Conservation (phyloP, 108 stramenopile genomes). For the Epithemia pelagica region DNA sequence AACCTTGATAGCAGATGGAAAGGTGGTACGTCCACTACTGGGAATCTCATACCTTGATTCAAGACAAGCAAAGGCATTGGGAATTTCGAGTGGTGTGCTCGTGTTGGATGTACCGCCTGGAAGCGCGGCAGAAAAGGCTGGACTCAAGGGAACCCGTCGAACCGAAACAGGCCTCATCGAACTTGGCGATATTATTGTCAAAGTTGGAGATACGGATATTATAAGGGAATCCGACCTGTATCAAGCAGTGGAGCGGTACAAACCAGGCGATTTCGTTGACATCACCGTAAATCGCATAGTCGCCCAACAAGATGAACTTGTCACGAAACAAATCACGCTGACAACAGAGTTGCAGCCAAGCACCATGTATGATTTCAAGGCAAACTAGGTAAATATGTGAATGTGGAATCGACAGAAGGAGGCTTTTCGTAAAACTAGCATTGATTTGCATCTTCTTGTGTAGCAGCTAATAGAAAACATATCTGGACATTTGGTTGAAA, state of each 20-base stretch:
- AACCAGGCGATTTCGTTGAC: constrained; percentile 78
- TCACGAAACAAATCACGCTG: neutral
- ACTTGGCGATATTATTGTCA: constrained; percentile 90
- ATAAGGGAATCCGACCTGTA: constrained; percentile 88
- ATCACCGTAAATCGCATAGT: constrained; percentile 65
- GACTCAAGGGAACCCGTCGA: constrained; percentile 60
- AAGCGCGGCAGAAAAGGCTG: constrained; percentile 61
- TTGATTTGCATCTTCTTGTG: too few relatives aligned
- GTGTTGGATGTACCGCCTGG: constrained; percentile 84
- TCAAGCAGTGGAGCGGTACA: constrained; percentile 70
- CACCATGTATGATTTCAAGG: neutral
- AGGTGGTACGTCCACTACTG: constrained; percentile 78
- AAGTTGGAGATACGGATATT: constrained; percentile 61
- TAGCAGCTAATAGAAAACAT: too few relatives aligned
- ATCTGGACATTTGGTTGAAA: too few relatives aligned
- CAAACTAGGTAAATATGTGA: too few relatives aligned
- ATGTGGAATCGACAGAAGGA: too few relatives aligned
- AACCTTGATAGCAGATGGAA: constrained; percentile 77
- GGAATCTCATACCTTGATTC: constrained; percentile 86
- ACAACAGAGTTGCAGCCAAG: neutral
- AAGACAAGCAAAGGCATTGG: constrained; percentile 80
- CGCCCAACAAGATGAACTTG: constrained; percentile 24
- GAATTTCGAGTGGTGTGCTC: constrained; percentile 82
- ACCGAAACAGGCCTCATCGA: constrained; percentile 71
- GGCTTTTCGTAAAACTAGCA: too few relatives aligned